phyloP scores from a whole-genome alignment of 768 basidiomycete genomes.

The Lactifluus hygrophoroides region DNA sequence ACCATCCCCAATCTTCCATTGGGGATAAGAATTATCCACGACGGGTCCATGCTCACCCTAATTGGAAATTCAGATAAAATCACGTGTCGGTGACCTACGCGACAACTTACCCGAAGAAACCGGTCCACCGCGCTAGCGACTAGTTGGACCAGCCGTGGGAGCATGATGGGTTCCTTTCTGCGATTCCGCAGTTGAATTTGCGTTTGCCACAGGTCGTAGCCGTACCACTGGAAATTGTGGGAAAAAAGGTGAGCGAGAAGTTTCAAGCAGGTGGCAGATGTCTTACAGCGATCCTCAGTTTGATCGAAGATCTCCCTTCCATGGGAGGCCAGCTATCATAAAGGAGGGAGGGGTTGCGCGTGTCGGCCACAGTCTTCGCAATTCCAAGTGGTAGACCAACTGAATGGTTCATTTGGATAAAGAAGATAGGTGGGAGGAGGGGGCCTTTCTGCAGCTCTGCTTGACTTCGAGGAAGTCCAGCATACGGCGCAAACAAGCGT shows the following conservation, averaged over 20 bases:
- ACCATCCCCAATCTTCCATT: constrained; percentile 8
- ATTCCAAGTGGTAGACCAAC: constrained; percentile 9
- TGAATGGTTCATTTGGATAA: background rate
- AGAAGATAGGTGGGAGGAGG: constrained; percentile 8
- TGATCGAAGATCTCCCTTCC: constrained; percentile 12
- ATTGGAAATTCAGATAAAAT: background rate
- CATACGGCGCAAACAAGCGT: constrained; percentile 10
- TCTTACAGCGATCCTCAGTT: constrained; percentile 14
- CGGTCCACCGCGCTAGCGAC: constrained; percentile 14
- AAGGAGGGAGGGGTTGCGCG: background rate
- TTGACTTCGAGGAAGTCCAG: constrained; percentile 9
- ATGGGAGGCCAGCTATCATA: constrained; percentile 7
- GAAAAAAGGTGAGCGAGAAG: background rate
- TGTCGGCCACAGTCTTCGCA: constrained; percentile 2
- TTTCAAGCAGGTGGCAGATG: background rate
- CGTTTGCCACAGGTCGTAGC: constrained; percentile 9
- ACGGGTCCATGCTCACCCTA: constrained; percentile 7
- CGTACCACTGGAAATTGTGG: constrained; percentile 9
- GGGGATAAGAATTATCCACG: background rate
- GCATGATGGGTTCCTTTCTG: constrained; percentile 9
- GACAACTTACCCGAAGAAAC: constrained; percentile 8
- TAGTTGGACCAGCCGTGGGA: constrained; percentile 10
- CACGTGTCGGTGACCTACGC: background rate
- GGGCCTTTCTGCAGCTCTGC: constrained; percentile 3
- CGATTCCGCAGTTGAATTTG: constrained; percentile 16